A percentile compares a stretch with the other conserved stretches of the same genome.
These are phyloP conservation scores for Diversispora eburnea DNA, from an alignment of 192 early-diverging fungal genomes.

Conservation along the genomic window DNA sequence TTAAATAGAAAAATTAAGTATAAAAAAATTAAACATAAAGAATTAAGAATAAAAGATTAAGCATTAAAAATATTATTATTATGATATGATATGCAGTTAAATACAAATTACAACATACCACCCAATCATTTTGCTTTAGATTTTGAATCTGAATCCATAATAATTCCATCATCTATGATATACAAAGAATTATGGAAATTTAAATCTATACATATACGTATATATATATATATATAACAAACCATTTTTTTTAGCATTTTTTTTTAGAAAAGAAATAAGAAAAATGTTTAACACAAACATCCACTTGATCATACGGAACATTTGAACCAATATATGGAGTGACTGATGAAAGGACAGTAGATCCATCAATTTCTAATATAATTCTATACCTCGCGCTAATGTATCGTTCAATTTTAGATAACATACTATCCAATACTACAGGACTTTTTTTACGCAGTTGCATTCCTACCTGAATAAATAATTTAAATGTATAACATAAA, in stretches of 20 bases:
- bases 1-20: background rate
- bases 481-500: background rate
- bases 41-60: too few relatives aligned
- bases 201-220: background rate
- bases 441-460: conserved; percentile 49
- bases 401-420: conserved; percentile 50
- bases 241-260: background rate
- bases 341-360: conserved; percentile 35
- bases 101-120: conserved; percentile 27
- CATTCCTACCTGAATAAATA: conserved; percentile 39
- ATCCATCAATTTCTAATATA: conserved; percentile 32
- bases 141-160: conserved; percentile 47
- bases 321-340: conserved; percentile 37
- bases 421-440: conserved; percentile 44
- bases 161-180: background rate
- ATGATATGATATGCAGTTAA: too few relatives aligned
- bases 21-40: background rate
- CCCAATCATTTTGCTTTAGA: conserved; percentile 44
- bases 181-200: background rate
- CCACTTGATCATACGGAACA: conserved; percentile 35
- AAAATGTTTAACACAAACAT: background rate
- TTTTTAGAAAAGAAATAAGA: background rate
- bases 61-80: too few relatives aligned
- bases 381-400: conserved; percentile 42
- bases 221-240: background rate